These are phyloP conservation scores for Aristolochia fimbriata DNA, from an alignment of 164 flowering plant genomes.

Conservation along the genomic window DNA sequence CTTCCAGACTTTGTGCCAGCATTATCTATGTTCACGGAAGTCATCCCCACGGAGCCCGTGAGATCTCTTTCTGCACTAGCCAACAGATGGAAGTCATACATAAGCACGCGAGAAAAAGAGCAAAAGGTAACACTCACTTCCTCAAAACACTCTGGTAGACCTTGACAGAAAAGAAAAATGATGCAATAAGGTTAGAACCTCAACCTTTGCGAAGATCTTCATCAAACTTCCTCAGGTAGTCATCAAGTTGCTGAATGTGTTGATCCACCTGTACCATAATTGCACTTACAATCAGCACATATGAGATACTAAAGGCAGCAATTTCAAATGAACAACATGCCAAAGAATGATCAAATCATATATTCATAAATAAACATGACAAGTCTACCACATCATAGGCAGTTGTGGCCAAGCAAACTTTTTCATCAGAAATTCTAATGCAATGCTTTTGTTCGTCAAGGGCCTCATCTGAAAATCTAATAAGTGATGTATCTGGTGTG, in stretches of 20 bases:
- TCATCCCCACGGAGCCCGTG: conserved; percentile 22
- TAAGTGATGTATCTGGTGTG: conserved; percentile 43
- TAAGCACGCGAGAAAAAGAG: too few species aligned
- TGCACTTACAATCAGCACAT: conserved; percentile 2
- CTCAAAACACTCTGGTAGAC: too few species aligned
- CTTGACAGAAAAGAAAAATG: too few species aligned
- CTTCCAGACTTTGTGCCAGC: conserved; percentile 35
- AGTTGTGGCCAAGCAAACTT: conserved; percentile 73
- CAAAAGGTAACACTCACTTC: too few species aligned
- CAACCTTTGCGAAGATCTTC: conserved; percentile 85
- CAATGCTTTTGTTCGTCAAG: conserved; percentile 94
- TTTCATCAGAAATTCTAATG: conserved; percentile 90
- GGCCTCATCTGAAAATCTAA: conserved; percentile 81
- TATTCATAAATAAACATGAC: too few species aligned
- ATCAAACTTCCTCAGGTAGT: conserved; percentile 56
- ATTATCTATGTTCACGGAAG: conserved; percentile 27
- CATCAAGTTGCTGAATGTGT: conserved; percentile 90
- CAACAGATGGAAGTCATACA: neutral
- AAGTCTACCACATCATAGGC: conserved; percentile 82
- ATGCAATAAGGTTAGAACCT: too few species aligned
- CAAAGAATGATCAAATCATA: too few species aligned
- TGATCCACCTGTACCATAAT: conserved; percentile 61
- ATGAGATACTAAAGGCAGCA: neutral
- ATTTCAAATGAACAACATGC: too few species aligned
- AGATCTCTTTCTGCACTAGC: conserved; percentile 36